Percentiles rank a stretch among this genome's conserved stretches.
Conservation (phyloP, 164 flowering plant species). For the Magnolia kwangsiensis region DNA sequence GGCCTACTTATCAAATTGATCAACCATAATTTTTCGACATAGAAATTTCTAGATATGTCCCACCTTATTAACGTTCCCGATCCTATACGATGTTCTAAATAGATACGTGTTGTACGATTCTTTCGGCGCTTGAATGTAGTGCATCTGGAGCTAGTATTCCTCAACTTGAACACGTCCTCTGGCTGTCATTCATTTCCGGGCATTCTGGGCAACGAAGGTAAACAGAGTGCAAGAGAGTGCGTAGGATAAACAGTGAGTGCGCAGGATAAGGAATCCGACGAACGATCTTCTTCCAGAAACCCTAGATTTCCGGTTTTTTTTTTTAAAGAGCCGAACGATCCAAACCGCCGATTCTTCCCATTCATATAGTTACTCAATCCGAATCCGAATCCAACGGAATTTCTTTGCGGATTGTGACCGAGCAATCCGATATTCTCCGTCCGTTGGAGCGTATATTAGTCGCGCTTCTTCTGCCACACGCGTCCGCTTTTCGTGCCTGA, state of each 20-base stretch:
- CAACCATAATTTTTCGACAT: too few species aligned
- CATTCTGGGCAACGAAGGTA: background rate
- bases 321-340: background rate
- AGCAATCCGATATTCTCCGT: conserved; percentile 11
- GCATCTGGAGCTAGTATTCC: too few species aligned
- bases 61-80: too few species aligned
- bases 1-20: too few species aligned
- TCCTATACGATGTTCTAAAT: too few species aligned
- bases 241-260: background rate
- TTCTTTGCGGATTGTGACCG: conserved; percentile 5
- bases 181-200: too few species aligned
- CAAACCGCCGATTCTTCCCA: background rate
- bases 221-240: background rate
- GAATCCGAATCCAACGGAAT: background rate
- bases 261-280: background rate
- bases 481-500: background rate
- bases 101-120: too few species aligned
- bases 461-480: conserved; percentile 9
- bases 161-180: too few species aligned
- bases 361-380: background rate
- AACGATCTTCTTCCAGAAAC: background rate
- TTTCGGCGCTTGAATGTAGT: too few species aligned
- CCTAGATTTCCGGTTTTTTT: background rate
- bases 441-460: background rate
- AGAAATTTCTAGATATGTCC: too few species aligned